phyloP scores from a whole-genome alignment of 345 rosid species.

The Stellera chamaejasme region DNA sequence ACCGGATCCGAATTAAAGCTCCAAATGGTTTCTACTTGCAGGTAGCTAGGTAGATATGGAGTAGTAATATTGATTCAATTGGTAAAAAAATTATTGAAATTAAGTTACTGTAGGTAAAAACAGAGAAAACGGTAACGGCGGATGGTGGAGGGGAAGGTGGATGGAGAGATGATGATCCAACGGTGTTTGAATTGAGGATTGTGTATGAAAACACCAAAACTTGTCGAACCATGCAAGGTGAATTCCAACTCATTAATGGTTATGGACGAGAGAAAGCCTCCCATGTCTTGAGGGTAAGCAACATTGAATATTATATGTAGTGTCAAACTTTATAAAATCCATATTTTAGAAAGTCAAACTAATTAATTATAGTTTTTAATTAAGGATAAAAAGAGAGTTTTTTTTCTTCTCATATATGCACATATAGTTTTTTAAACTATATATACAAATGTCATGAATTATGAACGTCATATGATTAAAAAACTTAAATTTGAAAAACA shows the following conservation, averaged over 20 bases:
- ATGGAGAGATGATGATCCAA: slow-evolving; percentile 44
- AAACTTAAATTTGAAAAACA: no score
- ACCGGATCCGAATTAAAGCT: slow-evolving; percentile 39
- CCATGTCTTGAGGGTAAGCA: slow-evolving; percentile 35
- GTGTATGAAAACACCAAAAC: background rate
- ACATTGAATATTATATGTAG: no score
- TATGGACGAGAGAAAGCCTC: slow-evolving; percentile 41
- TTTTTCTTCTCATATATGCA: background rate
- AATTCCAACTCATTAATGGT: slow-evolving; percentile 53
- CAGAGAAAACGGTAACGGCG: slow-evolving; percentile 39
- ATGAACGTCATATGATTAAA: background rate
- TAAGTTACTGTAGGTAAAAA: slow-evolving; percentile 24
- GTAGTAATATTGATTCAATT: no score
- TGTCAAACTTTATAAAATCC: no score
- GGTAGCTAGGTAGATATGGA: slow-evolving; percentile 11
- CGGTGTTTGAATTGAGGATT: slow-evolving; percentile 26
- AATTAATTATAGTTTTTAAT: no score
- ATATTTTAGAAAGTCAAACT: no score
- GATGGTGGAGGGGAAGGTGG: slow-evolving; percentile 23
- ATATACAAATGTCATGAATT: background rate
- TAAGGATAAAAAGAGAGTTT: background rate
- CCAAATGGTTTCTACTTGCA: slow-evolving; percentile 41
- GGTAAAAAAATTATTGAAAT: no score
- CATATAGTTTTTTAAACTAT: no score
- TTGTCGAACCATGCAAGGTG: slow-evolving; percentile 26